phyloP scores from a whole-genome alignment of 345 rosid genomes.

The Murraya paniculata region DNA sequence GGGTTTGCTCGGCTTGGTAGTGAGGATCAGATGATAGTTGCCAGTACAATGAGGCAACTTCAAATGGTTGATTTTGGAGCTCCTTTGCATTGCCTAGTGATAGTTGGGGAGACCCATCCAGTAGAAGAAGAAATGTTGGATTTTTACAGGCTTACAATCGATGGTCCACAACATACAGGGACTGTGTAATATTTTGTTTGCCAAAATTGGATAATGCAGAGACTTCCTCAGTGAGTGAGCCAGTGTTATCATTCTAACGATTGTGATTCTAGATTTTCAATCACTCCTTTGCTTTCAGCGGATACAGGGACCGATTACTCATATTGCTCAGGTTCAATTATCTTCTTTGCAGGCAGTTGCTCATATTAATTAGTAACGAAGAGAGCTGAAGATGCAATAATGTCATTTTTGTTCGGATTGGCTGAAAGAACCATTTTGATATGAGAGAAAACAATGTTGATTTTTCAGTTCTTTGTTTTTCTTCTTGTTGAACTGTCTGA shows the following conservation, averaged over 20 bases:
- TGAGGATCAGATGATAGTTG: slow-evolving; percentile 75
- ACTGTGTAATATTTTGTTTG: slow-evolving; percentile 1
- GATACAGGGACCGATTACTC: background rate
- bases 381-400: background rate
- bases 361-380: background rate
- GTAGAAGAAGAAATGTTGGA: slow-evolving; percentile 89
- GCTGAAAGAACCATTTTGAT: background rate
- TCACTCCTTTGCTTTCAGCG: background rate
- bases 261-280: background rate
- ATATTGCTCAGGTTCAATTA: background rate
- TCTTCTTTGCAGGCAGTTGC: background rate
- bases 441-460: background rate
- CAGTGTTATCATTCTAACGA: background rate
- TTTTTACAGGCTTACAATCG: slow-evolving; percentile 44
- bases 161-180: background rate
- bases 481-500: too few species aligned
- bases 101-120: slow-evolving; percentile 75
- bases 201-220: background rate
- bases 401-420: background rate
- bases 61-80: slow-evolving; percentile 68
- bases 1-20: slow-evolving; percentile 85
- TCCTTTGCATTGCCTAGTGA: slow-evolving; percentile 83
- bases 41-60: slow-evolving; percentile 75
- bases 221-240: background rate
- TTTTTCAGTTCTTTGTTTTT: background rate